Conservation (phyloP, 2,329 filamentous ascomycete genomes). For the Chaetomium strumarium region DNA sequence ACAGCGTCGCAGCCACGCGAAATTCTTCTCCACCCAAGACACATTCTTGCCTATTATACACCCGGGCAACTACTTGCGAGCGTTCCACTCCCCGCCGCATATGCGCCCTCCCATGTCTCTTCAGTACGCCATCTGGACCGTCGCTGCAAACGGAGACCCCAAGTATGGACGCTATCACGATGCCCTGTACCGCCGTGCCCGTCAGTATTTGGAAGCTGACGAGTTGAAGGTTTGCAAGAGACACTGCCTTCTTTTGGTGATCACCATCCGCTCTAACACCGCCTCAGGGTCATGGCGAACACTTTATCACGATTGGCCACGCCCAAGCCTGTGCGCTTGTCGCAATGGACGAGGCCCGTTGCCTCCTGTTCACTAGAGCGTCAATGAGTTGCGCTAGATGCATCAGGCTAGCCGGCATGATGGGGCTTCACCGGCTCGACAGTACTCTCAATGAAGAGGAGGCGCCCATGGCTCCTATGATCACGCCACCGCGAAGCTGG, state of each 20-base stretch:
- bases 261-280: background rate
- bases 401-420: constrained; percentile 69
- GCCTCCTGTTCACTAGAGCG: constrained; percentile 77
- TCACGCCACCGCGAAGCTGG: constrained; percentile 72
- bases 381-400: constrained; percentile 73
- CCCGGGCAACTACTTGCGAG: constrained; percentile 64
- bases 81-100: constrained; percentile 65
- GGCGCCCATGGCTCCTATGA: constrained; percentile 56
- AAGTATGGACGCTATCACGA: constrained; percentile 69
- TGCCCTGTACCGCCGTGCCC: constrained; percentile 73
- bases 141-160: constrained; percentile 64
- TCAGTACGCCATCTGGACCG: constrained; percentile 83
- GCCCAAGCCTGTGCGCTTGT: constrained; percentile 76
- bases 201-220: constrained; percentile 77
- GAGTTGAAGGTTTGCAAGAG: constrained; percentile 62
- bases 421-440: constrained; percentile 77
- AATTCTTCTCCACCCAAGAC: constrained; percentile 75
- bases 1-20: constrained; percentile 49
- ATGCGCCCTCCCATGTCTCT: constrained; percentile 76
- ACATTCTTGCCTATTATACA: constrained; percentile 70
- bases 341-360: constrained; percentile 73
- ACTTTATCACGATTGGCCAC: constrained; percentile 71
- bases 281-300: constrained; percentile 63
- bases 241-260: background rate
- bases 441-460: constrained; percentile 49